Conservation (phyloP, 371 early-diverging fungal genomes). For the Lichtheimia ornata region DNA sequence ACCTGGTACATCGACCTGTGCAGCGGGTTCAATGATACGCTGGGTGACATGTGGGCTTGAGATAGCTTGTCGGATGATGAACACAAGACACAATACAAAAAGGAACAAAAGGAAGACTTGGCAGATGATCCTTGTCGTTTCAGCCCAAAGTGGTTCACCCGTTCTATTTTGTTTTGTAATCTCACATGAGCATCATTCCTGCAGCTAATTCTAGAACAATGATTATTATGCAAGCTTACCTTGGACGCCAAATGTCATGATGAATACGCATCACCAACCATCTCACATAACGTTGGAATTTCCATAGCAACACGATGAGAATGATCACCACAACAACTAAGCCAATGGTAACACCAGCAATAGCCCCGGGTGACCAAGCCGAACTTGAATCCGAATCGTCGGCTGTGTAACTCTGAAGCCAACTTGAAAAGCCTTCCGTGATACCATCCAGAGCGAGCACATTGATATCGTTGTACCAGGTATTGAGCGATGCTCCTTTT, state of each 20-base stretch:
- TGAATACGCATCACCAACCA: constrained; percentile 42
- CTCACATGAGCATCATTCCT: not conserved
- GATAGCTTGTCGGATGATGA: constrained; percentile 48
- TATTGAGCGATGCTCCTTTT: constrained; percentile 33
- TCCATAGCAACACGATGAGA: constrained; percentile 44
- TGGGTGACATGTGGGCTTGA: constrained; percentile 49
- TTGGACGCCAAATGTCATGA: constrained; percentile 49
- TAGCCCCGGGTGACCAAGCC: constrained; percentile 35
- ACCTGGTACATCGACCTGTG: constrained; percentile 42
- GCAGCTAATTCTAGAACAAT: not conserved
- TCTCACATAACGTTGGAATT: constrained; percentile 39
- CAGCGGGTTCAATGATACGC: constrained; percentile 32
- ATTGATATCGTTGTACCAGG: constrained; percentile 49
- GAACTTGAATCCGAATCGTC: constrained; percentile 10
- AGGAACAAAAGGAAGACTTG: constrained; percentile 46
- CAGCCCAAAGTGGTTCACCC: constrained; percentile 56
- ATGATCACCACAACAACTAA: constrained; percentile 32
- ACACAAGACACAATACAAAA: constrained; percentile 39
- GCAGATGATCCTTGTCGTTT: constrained; percentile 42
- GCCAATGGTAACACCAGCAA: constrained; percentile 49
- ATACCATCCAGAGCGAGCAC: constrained; percentile 20
- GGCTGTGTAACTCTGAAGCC: constrained; percentile 36
- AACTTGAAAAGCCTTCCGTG: constrained; percentile 8
- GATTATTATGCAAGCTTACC: constrained; percentile 21
- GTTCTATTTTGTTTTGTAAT: constrained; percentile 18